Percentiles rank a stretch among this genome's conserved stretches.
Evolutionary conservation across 306 rosid genomes (phyloP).

Genomic region (Acmispon strigosus): DNA sequence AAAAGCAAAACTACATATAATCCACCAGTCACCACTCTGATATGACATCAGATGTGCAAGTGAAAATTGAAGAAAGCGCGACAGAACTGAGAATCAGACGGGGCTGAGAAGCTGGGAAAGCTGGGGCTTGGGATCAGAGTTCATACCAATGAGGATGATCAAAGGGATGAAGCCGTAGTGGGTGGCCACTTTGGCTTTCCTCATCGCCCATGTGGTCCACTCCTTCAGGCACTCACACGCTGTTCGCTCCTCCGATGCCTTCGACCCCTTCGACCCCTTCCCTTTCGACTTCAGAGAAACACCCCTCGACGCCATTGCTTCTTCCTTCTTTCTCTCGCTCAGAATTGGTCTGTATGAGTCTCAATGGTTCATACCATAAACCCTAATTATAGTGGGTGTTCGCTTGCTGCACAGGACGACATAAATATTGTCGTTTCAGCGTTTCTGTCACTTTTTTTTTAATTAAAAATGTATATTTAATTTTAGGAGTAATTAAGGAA

Average conservation of each 20-base stretch:
- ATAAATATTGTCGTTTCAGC: background rate
- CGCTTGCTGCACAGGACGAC: background rate
- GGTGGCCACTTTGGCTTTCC: conserved; percentile 73
- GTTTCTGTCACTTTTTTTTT: too few relatives aligned
- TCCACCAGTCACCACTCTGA: too few relatives aligned
- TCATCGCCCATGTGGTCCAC: conserved; percentile 75
- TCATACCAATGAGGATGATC: conserved; percentile 89
- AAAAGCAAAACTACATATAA: background rate
- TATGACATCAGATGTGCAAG: background rate
- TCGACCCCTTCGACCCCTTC: conserved; percentile 51
- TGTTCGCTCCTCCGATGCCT: conserved; percentile 42
- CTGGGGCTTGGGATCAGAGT: conserved; percentile 86
- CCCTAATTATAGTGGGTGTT: conserved; percentile 31
- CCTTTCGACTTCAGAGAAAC: conserved; percentile 70
- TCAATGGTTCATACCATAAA: background rate
- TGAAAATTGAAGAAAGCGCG: conserved; percentile 3
- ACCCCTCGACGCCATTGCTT: conserved; percentile 64
- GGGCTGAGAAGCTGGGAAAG: conserved; percentile 94
- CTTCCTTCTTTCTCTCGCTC: background rate
- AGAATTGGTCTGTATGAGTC: background rate
- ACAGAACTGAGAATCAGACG: conserved; percentile 36
- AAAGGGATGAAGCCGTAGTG: conserved; percentile 93
- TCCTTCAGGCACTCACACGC: conserved; percentile 44
- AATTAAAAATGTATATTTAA: too few relatives aligned
- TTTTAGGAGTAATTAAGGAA: too few relatives aligned